These are phyloP conservation scores for Aquilaria agallochum DNA, from an alignment of 441 rosid species.

Conservation along the genomic window DNA sequence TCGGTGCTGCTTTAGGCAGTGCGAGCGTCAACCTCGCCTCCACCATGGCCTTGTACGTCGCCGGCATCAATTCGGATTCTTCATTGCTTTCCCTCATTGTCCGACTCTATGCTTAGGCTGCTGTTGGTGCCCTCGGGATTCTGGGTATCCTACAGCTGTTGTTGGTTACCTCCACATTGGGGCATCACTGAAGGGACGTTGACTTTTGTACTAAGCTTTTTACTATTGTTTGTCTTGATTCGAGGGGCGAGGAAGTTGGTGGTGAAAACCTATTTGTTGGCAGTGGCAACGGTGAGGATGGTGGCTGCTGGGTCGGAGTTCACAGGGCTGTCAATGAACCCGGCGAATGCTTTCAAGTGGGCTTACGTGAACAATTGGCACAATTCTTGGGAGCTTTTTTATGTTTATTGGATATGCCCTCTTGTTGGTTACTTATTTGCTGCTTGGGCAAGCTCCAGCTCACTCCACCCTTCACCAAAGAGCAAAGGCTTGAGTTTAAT, in stretches of 20 bases:
- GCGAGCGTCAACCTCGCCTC: constrained; percentile 63
- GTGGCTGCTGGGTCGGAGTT: constrained; percentile 24
- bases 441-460: constrained; percentile 26
- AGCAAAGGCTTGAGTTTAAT: constrained; percentile 24
- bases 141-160: constrained; percentile 20
- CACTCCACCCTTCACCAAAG: constrained; percentile 17
- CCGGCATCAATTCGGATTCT: constrained; percentile 38
- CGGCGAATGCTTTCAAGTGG: constrained; percentile 42
- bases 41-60: constrained; percentile 34
- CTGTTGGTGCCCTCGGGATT: constrained; percentile 36
- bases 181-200: constrained; percentile 31
- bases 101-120: constrained; percentile 53
- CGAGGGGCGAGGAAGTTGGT: constrained; percentile 21
- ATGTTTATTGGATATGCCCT: constrained; percentile 32
- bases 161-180: constrained; percentile 30
- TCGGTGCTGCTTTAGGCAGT: constrained; percentile 42
- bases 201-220: constrained; percentile 25
- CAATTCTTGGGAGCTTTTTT: constrained; percentile 24
- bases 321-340: constrained; percentile 48
- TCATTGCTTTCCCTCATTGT: constrained; percentile 42
- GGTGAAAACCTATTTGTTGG: constrained; percentile 32
- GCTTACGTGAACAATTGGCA: constrained; percentile 24
- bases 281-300: constrained; percentile 21
- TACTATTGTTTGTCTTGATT: constrained; percentile 21
- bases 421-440: constrained; percentile 29